These are phyloP conservation scores for Huntiella decipiens DNA, from an alignment of 2,329 filamentous ascomycete species.

Conservation along the genomic window DNA sequence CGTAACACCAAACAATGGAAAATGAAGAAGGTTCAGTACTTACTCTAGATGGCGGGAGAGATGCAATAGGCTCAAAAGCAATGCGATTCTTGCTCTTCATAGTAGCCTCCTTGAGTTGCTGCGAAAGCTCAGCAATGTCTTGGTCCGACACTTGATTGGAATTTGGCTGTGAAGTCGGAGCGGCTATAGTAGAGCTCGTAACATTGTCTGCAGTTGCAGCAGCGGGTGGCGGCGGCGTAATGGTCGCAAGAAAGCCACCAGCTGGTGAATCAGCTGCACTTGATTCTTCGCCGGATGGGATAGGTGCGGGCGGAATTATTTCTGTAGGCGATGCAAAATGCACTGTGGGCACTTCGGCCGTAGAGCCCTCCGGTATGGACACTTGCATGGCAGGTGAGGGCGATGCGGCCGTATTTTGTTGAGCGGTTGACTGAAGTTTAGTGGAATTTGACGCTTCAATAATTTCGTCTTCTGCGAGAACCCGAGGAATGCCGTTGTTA, in stretches of 20 bases:
- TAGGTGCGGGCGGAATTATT: conserved; percentile 4
- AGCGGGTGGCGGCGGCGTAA: conserved; percentile 8
- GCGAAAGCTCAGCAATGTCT: conserved; percentile 6
- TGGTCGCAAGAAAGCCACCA: conserved; percentile 6
- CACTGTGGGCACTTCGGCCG: conserved; percentile 1
- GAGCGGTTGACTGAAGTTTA: too few relatives aligned
- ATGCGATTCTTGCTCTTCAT: conserved; percentile 8
- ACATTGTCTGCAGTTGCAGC: conserved; percentile 2
- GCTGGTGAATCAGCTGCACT: background rate
- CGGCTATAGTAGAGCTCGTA: conserved; percentile 3
- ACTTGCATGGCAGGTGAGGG: background rate
- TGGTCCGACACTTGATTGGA: background rate
- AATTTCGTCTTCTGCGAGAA: too few relatives aligned
- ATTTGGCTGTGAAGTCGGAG: background rate
- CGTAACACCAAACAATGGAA: background rate
- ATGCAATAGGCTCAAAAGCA: conserved; percentile 62
- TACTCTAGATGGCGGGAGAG: conserved; percentile 68
- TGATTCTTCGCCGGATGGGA: background rate
- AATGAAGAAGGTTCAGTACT: conserved; percentile 19
- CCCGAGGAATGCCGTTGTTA: too few relatives aligned
- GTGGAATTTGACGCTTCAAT: too few relatives aligned
- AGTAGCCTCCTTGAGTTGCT: conserved; percentile 9
- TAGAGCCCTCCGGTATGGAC: too few relatives aligned
- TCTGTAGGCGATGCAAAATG: conserved; percentile 6
- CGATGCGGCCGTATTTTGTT: background rate